Evolutionary conservation across 2,329 filamentous ascomycete genomes (phyloP).

Genomic region (Raffaelea arxii): DNA sequence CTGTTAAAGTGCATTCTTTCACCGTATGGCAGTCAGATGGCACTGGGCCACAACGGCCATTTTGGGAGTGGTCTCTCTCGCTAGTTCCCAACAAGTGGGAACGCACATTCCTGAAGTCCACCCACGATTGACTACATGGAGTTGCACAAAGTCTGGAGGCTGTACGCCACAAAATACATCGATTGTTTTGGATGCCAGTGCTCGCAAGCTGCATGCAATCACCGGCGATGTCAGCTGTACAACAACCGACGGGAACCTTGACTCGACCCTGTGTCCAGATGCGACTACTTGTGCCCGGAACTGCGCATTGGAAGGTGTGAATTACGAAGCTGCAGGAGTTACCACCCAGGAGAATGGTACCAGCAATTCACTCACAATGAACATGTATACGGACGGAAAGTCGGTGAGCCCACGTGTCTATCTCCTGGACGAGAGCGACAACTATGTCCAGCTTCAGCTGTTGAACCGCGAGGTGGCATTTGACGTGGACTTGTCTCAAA

Average conservation of each 20-base stretch:
- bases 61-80: neutral
- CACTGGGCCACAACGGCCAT: no score
- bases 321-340: constrained; percentile 8
- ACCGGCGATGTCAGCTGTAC: constrained; percentile 4
- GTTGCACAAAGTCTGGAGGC: constrained; percentile 37
- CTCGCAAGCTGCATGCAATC: constrained; percentile 7
- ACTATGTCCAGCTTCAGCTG: constrained; percentile 48
- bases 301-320: constrained; percentile 10
- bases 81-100: constrained; percentile 8
- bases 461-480: constrained; percentile 52
- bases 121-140: constrained; percentile 38
- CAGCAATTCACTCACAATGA: constrained; percentile 6
- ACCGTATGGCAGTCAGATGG: no score
- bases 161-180: constrained; percentile 36
- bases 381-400: constrained; percentile 8
- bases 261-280: constrained; percentile 8
- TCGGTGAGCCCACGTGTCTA: constrained; percentile 37
- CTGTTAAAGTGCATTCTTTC: no score
- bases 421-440: constrained; percentile 41
- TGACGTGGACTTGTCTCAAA: constrained; percentile 50
- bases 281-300: constrained; percentile 9
- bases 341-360: neutral
- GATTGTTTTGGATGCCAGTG: constrained; percentile 38
- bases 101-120: constrained; percentile 26
- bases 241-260: constrained; percentile 1